Conservation (phyloP, 2,329 filamentous ascomycete genomes). For the Beauveria rudraprayagi region DNA sequence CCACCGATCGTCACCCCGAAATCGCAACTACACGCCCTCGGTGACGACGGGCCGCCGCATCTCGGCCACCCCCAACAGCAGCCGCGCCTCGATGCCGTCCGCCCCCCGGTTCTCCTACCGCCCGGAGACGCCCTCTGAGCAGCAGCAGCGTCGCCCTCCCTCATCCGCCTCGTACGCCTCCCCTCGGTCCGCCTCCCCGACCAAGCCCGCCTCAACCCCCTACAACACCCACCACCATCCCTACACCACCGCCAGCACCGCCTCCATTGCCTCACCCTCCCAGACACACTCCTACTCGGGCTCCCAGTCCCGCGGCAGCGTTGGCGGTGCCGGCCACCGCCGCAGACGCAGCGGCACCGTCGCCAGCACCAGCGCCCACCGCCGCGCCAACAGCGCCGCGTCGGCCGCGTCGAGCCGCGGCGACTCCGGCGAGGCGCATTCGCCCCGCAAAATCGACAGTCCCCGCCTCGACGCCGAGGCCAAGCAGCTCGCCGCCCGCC, state of each 20-base stretch:
- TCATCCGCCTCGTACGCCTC: constrained; percentile 27
- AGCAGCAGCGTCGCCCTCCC: constrained; percentile 23
- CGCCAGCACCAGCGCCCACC: constrained; percentile 23
- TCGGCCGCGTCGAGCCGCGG: constrained; percentile 32
- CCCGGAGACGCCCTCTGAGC: constrained; percentile 24
- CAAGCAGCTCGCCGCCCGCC: constrained; percentile 62
- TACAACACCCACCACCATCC: constrained; percentile 6
- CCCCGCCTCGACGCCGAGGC: constrained; percentile 57
- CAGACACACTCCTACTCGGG: neutral
- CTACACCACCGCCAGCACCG: constrained; percentile 15
- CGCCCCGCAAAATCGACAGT: constrained; percentile 25
- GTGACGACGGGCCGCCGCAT: constrained; percentile 35
- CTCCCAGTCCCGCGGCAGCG: neutral
- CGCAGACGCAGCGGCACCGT: constrained; percentile 6
- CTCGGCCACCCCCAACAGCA: constrained; percentile 24
- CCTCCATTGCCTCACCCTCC: constrained; percentile 7
- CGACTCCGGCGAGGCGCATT: constrained; percentile 6
- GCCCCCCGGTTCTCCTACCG: constrained; percentile 18
- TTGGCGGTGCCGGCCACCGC: neutral
- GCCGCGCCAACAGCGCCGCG: constrained; percentile 37
- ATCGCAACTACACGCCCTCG: constrained; percentile 26
- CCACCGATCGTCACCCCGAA: constrained; percentile 20
- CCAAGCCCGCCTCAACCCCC: constrained; percentile 26
- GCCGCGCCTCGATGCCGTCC: constrained; percentile 19
- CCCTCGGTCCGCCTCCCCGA: constrained; percentile 29